Conservation (phyloP, 1,284 basidiomycete genomes). For the Microbotryomycetes sp. region DNA sequence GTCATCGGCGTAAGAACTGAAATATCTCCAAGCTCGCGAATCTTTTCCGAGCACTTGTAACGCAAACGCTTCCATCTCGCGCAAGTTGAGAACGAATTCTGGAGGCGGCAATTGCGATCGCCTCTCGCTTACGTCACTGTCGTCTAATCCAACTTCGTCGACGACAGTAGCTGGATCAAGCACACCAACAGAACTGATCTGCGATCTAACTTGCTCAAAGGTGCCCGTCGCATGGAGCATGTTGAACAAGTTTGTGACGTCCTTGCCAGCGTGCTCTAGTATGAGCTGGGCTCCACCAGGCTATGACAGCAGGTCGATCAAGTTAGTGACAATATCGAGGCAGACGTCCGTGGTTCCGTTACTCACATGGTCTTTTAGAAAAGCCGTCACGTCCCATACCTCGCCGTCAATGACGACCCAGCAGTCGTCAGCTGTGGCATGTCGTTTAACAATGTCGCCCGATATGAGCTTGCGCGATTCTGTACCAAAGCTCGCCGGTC, state of each 20-base stretch:
- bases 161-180: not conserved
- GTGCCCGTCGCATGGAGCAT: not conserved
- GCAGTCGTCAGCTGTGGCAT: not conserved
- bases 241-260: not conserved
- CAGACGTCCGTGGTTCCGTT: constrained; percentile 12
- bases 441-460: not conserved
- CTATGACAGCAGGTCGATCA: not conserved
- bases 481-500: not conserved
- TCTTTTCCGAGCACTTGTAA: constrained; percentile 16
- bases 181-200: not conserved
- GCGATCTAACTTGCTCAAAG: not conserved
- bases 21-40: constrained; percentile 20
- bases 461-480: not conserved
- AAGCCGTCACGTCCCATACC: not conserved
- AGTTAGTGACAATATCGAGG: not conserved
- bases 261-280: constrained; percentile 57
- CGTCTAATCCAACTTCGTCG: not conserved
- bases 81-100: constrained; percentile 15
- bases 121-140: not conserved
- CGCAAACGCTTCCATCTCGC: constrained; percentile 28
- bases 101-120: constrained; percentile 9
- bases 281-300: constrained; percentile 48
- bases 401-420: not conserved
- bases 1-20: constrained; percentile 31
- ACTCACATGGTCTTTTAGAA: not conserved